phyloP scores from a whole-genome alignment of 2,329 filamentous ascomycete genomes.

The Fusarium albidum region DNA sequence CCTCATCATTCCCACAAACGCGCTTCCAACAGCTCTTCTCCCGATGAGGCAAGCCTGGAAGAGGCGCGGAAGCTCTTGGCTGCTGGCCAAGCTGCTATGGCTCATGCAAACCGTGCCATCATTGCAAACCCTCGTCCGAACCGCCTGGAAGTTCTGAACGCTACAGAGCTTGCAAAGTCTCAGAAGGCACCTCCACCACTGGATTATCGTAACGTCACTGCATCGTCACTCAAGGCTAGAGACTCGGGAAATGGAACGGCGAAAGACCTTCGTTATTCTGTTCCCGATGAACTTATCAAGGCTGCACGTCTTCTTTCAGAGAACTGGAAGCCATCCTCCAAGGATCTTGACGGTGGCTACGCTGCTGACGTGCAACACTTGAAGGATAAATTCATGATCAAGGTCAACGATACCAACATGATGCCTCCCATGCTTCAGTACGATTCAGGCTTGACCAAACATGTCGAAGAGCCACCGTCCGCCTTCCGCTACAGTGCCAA shows the following conservation, averaged over 20 bases:
- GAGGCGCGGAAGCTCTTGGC: conserved; percentile 6
- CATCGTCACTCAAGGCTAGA: conserved; percentile 7
- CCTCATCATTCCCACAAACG: conserved; percentile 4
- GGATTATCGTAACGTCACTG: conserved; percentile 7
- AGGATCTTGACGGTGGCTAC: conserved; percentile 7
- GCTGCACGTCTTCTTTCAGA: conserved; percentile 13
- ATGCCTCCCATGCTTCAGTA: conserved; percentile 20
- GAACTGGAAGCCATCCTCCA: conserved; percentile 5
- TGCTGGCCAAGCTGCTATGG: conserved; percentile 9
- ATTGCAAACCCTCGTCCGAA: conserved; percentile 10
- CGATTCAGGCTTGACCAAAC: conserved; percentile 7
- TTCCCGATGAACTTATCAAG: conserved; percentile 16
- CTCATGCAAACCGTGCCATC: conserved; percentile 12
- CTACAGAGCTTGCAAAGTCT: conserved; percentile 9
- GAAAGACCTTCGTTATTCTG: conserved; percentile 7
- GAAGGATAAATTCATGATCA: conserved; percentile 1
- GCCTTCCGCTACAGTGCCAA: conserved; percentile 14
- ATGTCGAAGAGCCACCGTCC: conserved; percentile 12
- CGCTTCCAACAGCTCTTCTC: conserved; percentile 8
- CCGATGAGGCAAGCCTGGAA: conserved; percentile 2
- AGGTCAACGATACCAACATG: conserved; percentile 13
- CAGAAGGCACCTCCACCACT: conserved; percentile 11
- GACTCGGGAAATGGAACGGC: neutral
- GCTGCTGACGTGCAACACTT: conserved; percentile 3
- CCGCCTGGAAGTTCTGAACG: conserved; percentile 10